A percentile compares a stretch with the other conserved stretches of the same genome.
phyloP scores from a whole-genome alignment of 2,329 filamentous ascomycete genomes.

The Penicillium brasilianum region DNA sequence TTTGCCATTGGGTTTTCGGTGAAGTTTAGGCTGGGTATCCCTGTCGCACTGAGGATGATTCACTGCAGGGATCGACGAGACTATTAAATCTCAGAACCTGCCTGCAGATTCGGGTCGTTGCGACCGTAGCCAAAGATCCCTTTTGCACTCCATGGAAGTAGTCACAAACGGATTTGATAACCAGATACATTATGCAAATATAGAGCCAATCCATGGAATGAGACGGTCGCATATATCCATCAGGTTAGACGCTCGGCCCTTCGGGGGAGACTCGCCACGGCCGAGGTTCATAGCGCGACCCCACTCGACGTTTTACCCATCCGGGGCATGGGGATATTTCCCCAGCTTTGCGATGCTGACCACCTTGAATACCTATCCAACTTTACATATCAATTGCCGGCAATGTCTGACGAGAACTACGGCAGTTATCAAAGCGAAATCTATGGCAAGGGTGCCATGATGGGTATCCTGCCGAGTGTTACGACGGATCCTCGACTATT shows the following conservation, averaged over 20 bases:
- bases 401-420: slow-evolving; percentile 46
- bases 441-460: slow-evolving; percentile 59
- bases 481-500: slow-evolving; percentile 65
- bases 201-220: background rate
- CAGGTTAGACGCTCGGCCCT: background rate
- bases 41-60: background rate
- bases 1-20: background rate
- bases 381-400: background rate
- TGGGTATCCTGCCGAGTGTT: slow-evolving; percentile 55
- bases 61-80: background rate
- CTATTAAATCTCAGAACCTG: background rate
- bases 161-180: background rate
- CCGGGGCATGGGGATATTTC: slow-evolving; percentile 4
- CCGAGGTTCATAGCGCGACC: slow-evolving; percentile 17
- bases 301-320: slow-evolving; percentile 7
- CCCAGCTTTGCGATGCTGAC: slow-evolving; percentile 4
- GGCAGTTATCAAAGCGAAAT: slow-evolving; percentile 55
- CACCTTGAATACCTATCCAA: background rate
- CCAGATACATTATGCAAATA: background rate
- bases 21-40: background rate
- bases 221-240: slow-evolving; percentile 44
- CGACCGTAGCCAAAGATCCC: background rate
- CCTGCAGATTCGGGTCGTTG: background rate
- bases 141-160: background rate
- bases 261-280: background rate